Evolutionary conservation across 2,329 filamentous ascomycete genomes (phyloP), one percentile per base, ranked within the genome.

Genomic region (Diatrype stigma): DNA sequence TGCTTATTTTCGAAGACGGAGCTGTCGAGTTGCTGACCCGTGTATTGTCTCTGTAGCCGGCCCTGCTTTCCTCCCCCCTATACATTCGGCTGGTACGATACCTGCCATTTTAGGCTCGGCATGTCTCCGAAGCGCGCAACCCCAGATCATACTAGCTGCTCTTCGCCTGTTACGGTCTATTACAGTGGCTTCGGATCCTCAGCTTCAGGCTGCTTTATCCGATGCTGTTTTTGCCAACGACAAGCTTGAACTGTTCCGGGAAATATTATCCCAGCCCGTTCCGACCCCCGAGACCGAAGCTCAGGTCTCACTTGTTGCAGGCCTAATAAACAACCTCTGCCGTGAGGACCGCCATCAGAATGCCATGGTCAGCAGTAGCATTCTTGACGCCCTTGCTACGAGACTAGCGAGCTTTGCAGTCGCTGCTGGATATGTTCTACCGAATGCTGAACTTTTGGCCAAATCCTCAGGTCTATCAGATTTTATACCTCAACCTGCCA

Each of bases 371-470:
- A 85, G 85, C 35, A 78, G 77, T 11, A 89, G 89, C 6, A 78
- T 96, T 23, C 74, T 97, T 32, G 90, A 96, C 69, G 81, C 86
- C 12, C 77, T 97, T 26, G 87, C 90, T 23, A 79, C 83, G 5
- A 85, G 85, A 58, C 71, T 97, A 51, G 89, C 82, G 48, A 84
- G 79, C 50, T 87, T 89, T 62, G 81, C 87, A 40, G 83, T 88
- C 2, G 75, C 80, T 6, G 78, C 84, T 54, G 87, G 86, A 10
- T 79, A 85, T 55, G 84, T 89, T n/a, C 68, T 89, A 34, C 85
- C 86, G 0, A 80, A 80, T 2, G 81, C 85, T 4, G 82, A 85
- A 48, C 64, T 75, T 2, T 66, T 78, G 42, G 75, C 80, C 28
- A 70, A 73, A n/a, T 71, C 73, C 28, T 77, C 85, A 50, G 79